Evolutionary conservation across 106 monocot genomes (phyloP).

Genomic region (Gastrodia elata): DNA sequence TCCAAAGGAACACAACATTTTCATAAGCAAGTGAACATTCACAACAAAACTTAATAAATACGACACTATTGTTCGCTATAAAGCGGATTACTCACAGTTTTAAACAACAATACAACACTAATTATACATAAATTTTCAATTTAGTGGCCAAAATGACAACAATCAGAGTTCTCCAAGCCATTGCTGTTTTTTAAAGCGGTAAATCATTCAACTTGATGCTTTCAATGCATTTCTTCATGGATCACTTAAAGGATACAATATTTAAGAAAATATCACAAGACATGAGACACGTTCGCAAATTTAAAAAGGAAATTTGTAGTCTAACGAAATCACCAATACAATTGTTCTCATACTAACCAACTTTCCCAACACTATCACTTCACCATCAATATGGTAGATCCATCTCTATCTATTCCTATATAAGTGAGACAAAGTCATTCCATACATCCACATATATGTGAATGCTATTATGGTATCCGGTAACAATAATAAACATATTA

Average conservation of each 20-base stretch:
- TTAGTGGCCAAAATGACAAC: background rate
- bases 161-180: background rate
- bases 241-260: background rate
- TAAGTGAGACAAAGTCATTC: no score
- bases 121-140: background rate
- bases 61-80: background rate
- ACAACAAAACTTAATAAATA: background rate
- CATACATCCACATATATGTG: no score
- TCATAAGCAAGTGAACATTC: background rate
- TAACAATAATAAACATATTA: no score
- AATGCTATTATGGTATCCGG: no score
- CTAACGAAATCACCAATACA: background rate
- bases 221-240: background rate
- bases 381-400: no score
- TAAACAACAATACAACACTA: background rate
- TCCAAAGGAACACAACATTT: background rate
- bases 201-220: no score
- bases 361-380: no score
- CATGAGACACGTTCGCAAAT: background rate
- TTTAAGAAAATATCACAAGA: background rate
- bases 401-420: no score
- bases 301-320: background rate
- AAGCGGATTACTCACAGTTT: background rate
- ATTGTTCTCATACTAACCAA: no score
- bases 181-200: no score